Evolutionary conservation across 2,329 filamentous ascomycete genomes (phyloP), one percentile per base, ranked within the genome.

Genomic region (Pseudocercospora crystallina): DNA sequence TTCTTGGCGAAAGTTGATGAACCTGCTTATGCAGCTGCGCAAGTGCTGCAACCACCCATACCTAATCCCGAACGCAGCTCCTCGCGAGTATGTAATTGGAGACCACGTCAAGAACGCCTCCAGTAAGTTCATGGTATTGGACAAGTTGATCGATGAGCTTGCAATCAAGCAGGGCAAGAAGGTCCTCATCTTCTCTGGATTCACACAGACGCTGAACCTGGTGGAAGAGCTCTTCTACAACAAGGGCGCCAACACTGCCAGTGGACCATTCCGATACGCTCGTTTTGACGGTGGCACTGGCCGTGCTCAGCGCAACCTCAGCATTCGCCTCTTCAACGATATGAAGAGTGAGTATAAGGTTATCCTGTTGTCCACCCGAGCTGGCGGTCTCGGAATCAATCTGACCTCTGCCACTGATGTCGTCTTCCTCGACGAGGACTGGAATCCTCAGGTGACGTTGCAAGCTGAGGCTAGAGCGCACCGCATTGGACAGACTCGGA

Each of bases 11-110:
- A 70, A 71, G 51, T 61, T 80, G 20, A 77, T 79, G 73, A 81
- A 81, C 48, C 68, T 80, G 1, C 63, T 82, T 5, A 79, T 81
- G 73, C 78, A 82, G 51, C 61, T 82, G 1, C 72, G 79, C 5
- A 81, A 81, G 63, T 76, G 74, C 48, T 82, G 79, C 54, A 77
- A 73, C 3, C 80, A 81, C 54, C 79, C 80, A 0, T 81, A 81
- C 46, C 64, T 80, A 2, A 61, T 82, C 2, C 71, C 73, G 0
- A 68, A 71, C 8, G 74, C 75, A 0, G 65, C 70, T 2, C 76
- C 77, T 0, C 68, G 75, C 1, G 70, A 75, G 1, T 78, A 78
- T 58, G 65, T 68, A 37, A 59, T 74, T 13, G 75, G 72, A 12
- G 69, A 73, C 12, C 76, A 79, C 53, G 61, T 81, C 34, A 73